Percentiles rank a stretch among this genome's conserved stretches.
These are phyloP conservation scores for Pythium oligandrum DNA, from an alignment of 352 stramenopile species.

Conservation along the genomic window DNA sequence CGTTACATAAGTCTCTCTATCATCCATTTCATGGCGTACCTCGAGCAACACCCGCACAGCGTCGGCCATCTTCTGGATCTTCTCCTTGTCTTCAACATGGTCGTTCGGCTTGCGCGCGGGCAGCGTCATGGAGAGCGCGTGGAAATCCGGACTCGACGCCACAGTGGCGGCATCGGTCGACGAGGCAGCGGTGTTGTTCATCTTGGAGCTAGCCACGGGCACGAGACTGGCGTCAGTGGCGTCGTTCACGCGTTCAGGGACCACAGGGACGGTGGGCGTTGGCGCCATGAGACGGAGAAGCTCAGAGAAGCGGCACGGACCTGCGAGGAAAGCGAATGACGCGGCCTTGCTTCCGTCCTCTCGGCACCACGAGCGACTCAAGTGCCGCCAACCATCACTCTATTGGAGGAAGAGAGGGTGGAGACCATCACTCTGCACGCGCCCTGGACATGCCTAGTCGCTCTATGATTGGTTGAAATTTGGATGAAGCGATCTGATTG, in stretches of 20 bases:
- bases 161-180: background rate
- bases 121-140: conserved; percentile 64
- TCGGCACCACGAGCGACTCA: no score
- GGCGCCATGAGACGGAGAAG: conserved; percentile 13
- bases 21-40: conserved; percentile 24
- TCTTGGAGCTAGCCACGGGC: conserved; percentile 5
- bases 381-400: background rate
- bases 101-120: conserved; percentile 51
- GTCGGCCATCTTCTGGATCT: conserved; percentile 91
- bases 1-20: no score
- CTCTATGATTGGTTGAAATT: background rate
- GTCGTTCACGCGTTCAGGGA: conserved; percentile 6
- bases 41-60: conserved; percentile 91
- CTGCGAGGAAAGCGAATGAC: no score
- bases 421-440: conserved; percentile 2
- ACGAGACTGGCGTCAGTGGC: conserved; percentile 5
- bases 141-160: conserved; percentile 15
- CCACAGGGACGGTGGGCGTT: conserved; percentile 14
- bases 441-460: no score
- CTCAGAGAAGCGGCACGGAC: background rate
- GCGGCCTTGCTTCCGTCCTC: no score
- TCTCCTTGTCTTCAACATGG: conserved; percentile 66
- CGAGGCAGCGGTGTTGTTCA: conserved; percentile 27
- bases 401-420: background rate
- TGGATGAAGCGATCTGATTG: background rate